Evolutionary conservation across 345 rosid genomes (phyloP).

Genomic region (Toxicodendron radicans): DNA sequence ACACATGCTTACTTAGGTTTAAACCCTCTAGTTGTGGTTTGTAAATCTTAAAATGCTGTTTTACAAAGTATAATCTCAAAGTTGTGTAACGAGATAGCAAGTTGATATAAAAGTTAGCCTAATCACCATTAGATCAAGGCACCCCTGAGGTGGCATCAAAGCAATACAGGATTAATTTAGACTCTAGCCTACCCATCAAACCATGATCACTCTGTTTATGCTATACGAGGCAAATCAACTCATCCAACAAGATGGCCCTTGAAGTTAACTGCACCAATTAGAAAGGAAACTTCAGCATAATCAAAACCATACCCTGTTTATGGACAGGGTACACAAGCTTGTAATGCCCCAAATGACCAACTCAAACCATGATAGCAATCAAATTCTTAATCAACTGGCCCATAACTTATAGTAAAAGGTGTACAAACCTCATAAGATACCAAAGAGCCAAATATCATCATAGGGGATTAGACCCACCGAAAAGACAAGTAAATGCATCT

Average conservation of each 20-base stretch:
- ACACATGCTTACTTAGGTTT: no score
- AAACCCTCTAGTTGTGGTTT: no score
- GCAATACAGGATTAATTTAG: background rate
- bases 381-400: background rate
- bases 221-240: background rate
- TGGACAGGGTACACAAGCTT: background rate
- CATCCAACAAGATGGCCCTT: background rate
- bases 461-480: background rate
- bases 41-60: no score
- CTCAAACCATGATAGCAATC: background rate
- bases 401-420: no score
- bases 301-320: background rate
- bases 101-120: background rate
- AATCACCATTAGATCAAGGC: background rate
- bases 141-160: background rate
- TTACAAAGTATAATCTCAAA: background rate
- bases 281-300: background rate
- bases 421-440: background rate
- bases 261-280: background rate
- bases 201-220: background rate
- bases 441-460: background rate
- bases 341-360: background rate
- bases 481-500: constrained; percentile 1
- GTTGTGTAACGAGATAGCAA: background rate
- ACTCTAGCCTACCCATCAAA: background rate